A percentile compares a stretch with the other conserved stretches of the same genome.
phyloP scores from a whole-genome alignment of 2,329 filamentous ascomycete genomes.

The Ophiostoma fasciatum region DNA sequence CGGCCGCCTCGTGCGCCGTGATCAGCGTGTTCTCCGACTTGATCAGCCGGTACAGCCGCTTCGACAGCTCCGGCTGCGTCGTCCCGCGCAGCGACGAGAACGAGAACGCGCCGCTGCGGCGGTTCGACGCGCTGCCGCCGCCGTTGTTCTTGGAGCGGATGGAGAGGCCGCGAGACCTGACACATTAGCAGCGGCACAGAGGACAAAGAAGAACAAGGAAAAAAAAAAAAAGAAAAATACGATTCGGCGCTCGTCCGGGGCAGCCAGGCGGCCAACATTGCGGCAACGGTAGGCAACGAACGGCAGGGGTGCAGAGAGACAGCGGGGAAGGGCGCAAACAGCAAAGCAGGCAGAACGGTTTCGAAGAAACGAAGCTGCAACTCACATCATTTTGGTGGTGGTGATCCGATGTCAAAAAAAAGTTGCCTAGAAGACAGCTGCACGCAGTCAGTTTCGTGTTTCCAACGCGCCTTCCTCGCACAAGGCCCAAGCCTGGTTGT shows the following conservation, averaged over 20 bases:
- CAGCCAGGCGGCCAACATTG: conserved; percentile 10
- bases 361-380: neutral
- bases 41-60: conserved; percentile 80
- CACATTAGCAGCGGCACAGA: conserved; percentile 5
- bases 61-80: conserved; percentile 75
- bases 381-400: conserved; percentile 9
- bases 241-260: conserved; percentile 9
- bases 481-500: too few relatives aligned
- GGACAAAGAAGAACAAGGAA: neutral
- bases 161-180: conserved; percentile 59
- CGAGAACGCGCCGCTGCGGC: conserved; percentile 54
- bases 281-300: neutral
- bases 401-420: neutral
- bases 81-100: conserved; percentile 76
- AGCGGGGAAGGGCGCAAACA: neutral
- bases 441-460: conserved; percentile 5
- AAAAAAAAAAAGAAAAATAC: conserved; percentile 2
- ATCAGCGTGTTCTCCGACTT: conserved; percentile 90
- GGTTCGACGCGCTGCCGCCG: conserved; percentile 12
- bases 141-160: conserved; percentile 49
- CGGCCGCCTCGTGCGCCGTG: conserved; percentile 67
- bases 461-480: conserved; percentile 6
- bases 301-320: neutral
- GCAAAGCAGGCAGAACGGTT: too few relatives aligned
- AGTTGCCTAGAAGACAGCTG: neutral